Conservation (phyloP, 2,329 filamentous ascomycete genomes). For the Penicillium digitatum region DNA sequence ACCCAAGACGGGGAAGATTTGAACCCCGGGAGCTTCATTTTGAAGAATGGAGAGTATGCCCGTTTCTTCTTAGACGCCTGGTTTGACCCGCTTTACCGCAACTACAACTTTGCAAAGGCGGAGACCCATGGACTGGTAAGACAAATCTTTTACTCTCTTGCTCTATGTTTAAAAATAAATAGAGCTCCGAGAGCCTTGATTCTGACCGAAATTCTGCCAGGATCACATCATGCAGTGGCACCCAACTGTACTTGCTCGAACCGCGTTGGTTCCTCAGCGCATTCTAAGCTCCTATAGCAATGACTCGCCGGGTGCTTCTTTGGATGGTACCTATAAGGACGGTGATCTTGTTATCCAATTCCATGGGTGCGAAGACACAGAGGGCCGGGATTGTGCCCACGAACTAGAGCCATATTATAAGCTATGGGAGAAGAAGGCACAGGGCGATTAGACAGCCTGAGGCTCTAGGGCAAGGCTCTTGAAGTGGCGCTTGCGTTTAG, state of each 20-base stretch:
- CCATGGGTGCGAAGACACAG: conserved; percentile 59
- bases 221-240: conserved; percentile 95
- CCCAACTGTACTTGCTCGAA: conserved; percentile 83
- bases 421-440: conserved; percentile 38
- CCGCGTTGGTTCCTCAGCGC: conserved; percentile 84
- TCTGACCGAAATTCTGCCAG: conserved; percentile 45
- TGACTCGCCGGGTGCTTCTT: conserved; percentile 35
- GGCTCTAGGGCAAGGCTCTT: neutral
- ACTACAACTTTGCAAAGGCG: conserved; percentile 94
- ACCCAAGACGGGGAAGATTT: conserved; percentile 82
- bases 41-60: conserved; percentile 83
- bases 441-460: conserved; percentile 15
- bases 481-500: neutral
- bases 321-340: conserved; percentile 66
- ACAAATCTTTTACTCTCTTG: conserved; percentile 1
- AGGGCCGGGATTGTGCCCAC: conserved; percentile 61
- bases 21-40: conserved; percentile 69
- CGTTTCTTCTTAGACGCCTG: conserved; percentile 91
- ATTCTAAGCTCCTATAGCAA: conserved; percentile 73
- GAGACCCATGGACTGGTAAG: conserved; percentile 84
- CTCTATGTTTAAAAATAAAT: neutral
- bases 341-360: conserved; percentile 84
- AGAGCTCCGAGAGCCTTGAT: neutral
- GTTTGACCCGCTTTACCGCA: conserved; percentile 91
- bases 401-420: conserved; percentile 60